Base-by-base conservation (phyloP, 805 yeast genomes). In the Torulaspora quercuum region DNA sequence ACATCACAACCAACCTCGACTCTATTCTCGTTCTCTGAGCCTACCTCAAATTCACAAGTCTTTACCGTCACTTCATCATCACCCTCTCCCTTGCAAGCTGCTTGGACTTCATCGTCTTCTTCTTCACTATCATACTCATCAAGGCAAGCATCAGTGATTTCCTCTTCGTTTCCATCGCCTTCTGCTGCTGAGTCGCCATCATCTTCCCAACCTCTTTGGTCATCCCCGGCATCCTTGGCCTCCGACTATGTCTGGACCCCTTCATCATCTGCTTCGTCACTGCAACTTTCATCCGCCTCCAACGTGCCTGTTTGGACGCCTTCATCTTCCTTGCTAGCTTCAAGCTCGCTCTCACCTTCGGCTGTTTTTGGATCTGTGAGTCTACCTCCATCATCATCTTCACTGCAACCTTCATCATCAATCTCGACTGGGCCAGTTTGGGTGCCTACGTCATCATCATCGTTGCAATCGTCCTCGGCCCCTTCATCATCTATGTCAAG, bases 221-320 rank as follows among this genome's bases (percentile, higher is more conserved):
- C 35, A 10, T 22, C 35, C 10, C 18, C 33, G 5, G 15, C 12
- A 6, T 30, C 35, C n/a, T 12, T 13, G n/a, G 21, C 25, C 25
- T 19, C 25, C 5, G 12, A 20, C 13, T 7, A 8, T 17, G 7
- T 7, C 9, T 12, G 16, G 14, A 19, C 13, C 6, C 5, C 11
- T n/a, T 20, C 33, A 2, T 20, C 33, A 5, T 26, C 20, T 15
- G 29, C 10, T 4, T 26, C 29, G 19, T 16, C 29, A n/a, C 8
- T 20, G 10, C 20, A 15, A 7, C 15, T 12, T 26, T 15, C 29
- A 7, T 26, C 29, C 6, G 29, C 15, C n/a, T 5, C 20, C 5
- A 29, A n/a, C 11, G 24, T 13, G n/a, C n/a, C 14, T 8, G 14
- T 22, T 22, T 30, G 25, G 16, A 23, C 27, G 5, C 24, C 27